These are phyloP conservation scores for Coemansia sp. DNA, from an alignment of 192 early-diverging fungal genomes.

Conservation along the genomic window DNA sequence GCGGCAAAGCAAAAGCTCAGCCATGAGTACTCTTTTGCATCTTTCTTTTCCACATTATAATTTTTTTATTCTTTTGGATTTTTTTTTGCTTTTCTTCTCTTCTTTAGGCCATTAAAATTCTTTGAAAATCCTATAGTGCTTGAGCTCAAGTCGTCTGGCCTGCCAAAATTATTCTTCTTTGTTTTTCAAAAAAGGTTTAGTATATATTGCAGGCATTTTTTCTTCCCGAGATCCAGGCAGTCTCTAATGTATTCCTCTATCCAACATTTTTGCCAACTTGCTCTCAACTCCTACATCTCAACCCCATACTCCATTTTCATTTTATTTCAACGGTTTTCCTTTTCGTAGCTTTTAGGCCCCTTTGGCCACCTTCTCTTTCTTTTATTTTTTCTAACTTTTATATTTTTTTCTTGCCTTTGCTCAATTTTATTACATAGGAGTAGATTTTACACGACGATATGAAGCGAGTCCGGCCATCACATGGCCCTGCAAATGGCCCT, in stretches of 20 bases:
- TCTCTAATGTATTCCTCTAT: not conserved
- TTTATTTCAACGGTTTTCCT: not conserved
- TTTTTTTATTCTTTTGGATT: conserved; percentile 1
- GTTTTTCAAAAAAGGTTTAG: not conserved
- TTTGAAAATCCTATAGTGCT: conserved; percentile 2
- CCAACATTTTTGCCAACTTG: not conserved
- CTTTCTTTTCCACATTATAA: not conserved
- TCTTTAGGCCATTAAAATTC: conserved; percentile 1
- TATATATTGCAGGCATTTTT: not conserved
- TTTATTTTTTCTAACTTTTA: not conserved
- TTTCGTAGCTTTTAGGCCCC: not conserved
- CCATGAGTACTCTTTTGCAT: not conserved
- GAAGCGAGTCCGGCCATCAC: conserved; percentile 46
- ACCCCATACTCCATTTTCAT: not conserved
- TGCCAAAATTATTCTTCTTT: not conserved
- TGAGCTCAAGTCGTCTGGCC: not conserved
- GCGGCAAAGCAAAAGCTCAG: not conserved
- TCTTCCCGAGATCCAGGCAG: not conserved
- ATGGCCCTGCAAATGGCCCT: conserved; percentile 18
- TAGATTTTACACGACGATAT: conserved; percentile 14
- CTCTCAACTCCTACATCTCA: not conserved
- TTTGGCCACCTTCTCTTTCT: not conserved
- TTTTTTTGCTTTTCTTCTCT: not conserved
- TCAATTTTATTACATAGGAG: not conserved
- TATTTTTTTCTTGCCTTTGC: not conserved